Evolutionary conservation across 2,329 filamentous ascomycete species (phyloP), one percentile per base, ranked within the genome.

Genomic region (Pseudogymnoascus destructans): DNA sequence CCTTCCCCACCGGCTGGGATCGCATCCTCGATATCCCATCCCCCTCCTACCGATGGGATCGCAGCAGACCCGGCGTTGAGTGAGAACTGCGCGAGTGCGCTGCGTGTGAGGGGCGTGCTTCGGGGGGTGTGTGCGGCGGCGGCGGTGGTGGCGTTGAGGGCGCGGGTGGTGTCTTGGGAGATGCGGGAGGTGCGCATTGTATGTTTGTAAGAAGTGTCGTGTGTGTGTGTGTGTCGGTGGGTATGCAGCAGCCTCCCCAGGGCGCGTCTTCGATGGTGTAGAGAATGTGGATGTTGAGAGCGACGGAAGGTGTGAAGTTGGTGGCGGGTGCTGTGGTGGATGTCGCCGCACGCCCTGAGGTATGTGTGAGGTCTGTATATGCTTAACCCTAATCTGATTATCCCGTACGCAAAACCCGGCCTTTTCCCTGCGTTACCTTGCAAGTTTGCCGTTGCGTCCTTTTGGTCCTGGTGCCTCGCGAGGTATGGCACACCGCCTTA

Each of bases 11-110:
- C 7, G 13, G 10, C 30, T 65, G 70, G 58, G 65, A 75, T 58
- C 66, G 64, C 64, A 74, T 85, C 82, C 71, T 85, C 82, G 59
- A 85, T 82, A 63, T 84, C 80, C 13, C 17, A 17, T 13, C 13
- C 49, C 25, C 7, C 8, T 10, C 25, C 17, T 33, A 58, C 52
- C 33, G 56, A 54, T 5, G 59, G 17, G 5, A 68, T 61, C 19
- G 65, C 58, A 61, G 64, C 64, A 55, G 62, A 42, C 65, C 74
- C 70, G 6, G 75, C 69, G 8, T 27, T 23, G 23, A 54, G 49
- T 1, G 23, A 30, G 66, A 79, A 78, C 57, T 77, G 72, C 19
- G 77, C 72, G 58, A 79, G 69, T 2, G 71, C 70, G n/a, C 75
- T 71, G 61, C 79, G 70, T 63, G 81, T 77, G 59, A 74, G 74